Evolutionary conservation across 2,329 filamentous ascomycete species (phyloP), one percentile per base, ranked within the genome.

Genomic region (Monosporascus sp.): DNA sequence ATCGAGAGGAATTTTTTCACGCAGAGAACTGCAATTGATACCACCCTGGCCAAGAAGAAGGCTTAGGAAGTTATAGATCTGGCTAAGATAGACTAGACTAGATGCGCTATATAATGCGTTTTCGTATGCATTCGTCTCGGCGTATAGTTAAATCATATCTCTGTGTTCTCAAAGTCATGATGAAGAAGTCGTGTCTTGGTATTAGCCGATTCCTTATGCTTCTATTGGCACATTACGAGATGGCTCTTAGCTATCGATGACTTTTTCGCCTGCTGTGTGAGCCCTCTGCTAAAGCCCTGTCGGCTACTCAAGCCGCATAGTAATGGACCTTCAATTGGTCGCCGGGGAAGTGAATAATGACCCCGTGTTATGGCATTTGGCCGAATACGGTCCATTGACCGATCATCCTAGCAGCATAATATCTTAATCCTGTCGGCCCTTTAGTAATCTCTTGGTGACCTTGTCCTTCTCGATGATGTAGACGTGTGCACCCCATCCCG

Each of bases 391-490:
- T 37, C 31, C 45, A 20, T 17, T 31, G 38, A 50, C 35, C 20
- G 45, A 37, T 46, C 22, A 31, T 45, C n/a, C 35, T 47, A 35
- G 40, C 26, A 40, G 40, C 51, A 49, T 48, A 15, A 49, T 48
- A 41, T 37, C 65, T 70, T 90, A 92, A 73, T 97, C 93, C 78
- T 97, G 93, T 79, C 92, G 86, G 70, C 92, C 92, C 85, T 97
- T 97, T 73, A 99, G 80, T 85, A 99, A 85, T 72, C 94, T 84
- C 87, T 97, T 97, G 68, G 94, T 97, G 59, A 99, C 90, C 88
- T 97, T 97, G 78, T 96, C 92, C 84, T 99, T 99, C 81, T 97
- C 94, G 73, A 99, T 96, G 69, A 99, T 96, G 78, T 97, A 99
- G 64, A 99, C 94, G 70, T 99, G 91, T 40, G 94, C 94, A 70